Base-by-base conservation (phyloP, 2,329 filamentous ascomycete species). In the Fusarium denticulatum region DNA sequence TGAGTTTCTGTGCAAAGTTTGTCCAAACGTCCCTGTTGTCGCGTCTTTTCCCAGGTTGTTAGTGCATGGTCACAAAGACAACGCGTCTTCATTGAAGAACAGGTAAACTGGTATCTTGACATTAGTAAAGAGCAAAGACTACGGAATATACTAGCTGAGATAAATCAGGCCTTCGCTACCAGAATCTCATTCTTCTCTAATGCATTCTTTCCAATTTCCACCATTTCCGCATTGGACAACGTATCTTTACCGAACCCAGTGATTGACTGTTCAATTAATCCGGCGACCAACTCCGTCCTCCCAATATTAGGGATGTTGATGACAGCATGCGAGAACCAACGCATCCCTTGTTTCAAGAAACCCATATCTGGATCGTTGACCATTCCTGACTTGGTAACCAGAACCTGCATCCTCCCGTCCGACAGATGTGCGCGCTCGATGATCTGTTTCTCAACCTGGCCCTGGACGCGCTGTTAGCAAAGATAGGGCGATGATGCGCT, bases 181-280 rank as follows among this genome's bases (percentile, higher is more conserved):
- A 39, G 2, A 18, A 39, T 43, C 6, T n/a, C 43, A 16, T 30
- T 56, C 47, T 45, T 58, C 56, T 46, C 20, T 6, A 73, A 15
- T 4, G 57, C 67, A 26, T 43, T 53, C 24, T 62, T 67, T 14
- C 71, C 84, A 60, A 85, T 83, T 53, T 80, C 81, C 39, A 74
- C 78, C 69, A 87, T 49, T 56, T 88, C 86, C 3, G 80, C 78
- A 50, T 85, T 86, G 56, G 76, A 45, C 26, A 88, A 71, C 5
- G 84, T 81, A 1, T 88, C 85, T 73, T 85, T 85, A 53, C 85
- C 83, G 40, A 87, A 83, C 1, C 87, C 86, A 36, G 83, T 77
- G 2, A 85, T 50, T 0, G 81, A 83, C 66, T 86, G 84, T 20
- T 86, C 78, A 11, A 89, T 50, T 75, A 88, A 74, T 2, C 83